Percentiles rank a stretch among this genome's conserved stretches.
phyloP scores from a whole-genome alignment of 371 early-diverging fungal species.

The Gilbertella persicaria region DNA sequence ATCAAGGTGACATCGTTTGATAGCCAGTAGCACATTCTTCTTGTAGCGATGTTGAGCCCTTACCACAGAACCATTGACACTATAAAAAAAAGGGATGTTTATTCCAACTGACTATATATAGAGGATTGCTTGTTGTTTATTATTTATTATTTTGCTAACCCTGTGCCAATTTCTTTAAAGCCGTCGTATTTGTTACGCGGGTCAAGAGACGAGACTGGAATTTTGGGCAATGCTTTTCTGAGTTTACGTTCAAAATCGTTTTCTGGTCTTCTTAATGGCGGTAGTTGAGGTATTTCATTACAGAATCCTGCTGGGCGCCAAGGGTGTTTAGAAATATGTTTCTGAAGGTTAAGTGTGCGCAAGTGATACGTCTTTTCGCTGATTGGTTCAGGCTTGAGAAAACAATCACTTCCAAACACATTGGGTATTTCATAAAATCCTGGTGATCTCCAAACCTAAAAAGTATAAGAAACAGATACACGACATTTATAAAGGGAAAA shows the following conservation, averaged over 20 bases:
- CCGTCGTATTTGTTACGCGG: slow-evolving; percentile 46
- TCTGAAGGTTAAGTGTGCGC: slow-evolving; percentile 33
- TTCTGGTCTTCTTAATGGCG: slow-evolving; percentile 39
- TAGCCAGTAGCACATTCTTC: slow-evolving; percentile 43
- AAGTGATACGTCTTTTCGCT: slow-evolving; percentile 28
- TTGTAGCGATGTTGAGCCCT: slow-evolving; percentile 44
- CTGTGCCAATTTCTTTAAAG: slow-evolving; percentile 55
- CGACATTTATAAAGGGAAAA: not conserved
- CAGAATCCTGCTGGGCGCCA: slow-evolving; percentile 44
- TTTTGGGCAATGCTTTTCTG: slow-evolving; percentile 46
- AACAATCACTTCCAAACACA: slow-evolving; percentile 45
- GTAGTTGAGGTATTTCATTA: slow-evolving; percentile 45
- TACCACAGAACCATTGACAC: slow-evolving; percentile 54
- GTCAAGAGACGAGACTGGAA: slow-evolving; percentile 41
- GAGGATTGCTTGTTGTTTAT: not conserved
- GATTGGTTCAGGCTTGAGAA: slow-evolving; percentile 43
- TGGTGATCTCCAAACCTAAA: slow-evolving; percentile 47
- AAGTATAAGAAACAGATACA: slow-evolving; percentile 7
- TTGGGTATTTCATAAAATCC: slow-evolving; percentile 50
- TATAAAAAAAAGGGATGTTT: slow-evolving; percentile 11
- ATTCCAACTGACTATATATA: too few relatives aligned
- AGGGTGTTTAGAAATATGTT: slow-evolving; percentile 48
- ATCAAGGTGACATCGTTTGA: slow-evolving; percentile 51
- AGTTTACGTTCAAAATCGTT: slow-evolving; percentile 45
- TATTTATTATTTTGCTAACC: slow-evolving; percentile 25